Conservation (phyloP, 345 rosid species). For the Eutrema yunnanense region DNA sequence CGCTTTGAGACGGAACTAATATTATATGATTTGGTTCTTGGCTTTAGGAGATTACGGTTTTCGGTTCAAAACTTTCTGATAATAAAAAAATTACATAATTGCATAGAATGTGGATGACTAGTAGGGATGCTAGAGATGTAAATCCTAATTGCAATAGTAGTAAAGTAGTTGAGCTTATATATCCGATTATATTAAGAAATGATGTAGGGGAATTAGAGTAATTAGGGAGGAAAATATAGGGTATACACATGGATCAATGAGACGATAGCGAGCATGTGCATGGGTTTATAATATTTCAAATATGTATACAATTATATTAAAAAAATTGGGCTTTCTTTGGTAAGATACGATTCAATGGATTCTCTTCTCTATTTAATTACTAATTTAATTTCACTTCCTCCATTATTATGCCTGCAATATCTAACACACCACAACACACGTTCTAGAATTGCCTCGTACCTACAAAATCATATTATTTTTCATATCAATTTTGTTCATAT, state of each 20-base stretch:
- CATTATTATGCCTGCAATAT: slow-evolving; percentile 25
- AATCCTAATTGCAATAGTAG: slow-evolving; percentile 4
- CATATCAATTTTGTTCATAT: slow-evolving; percentile 12
- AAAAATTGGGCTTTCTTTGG: background rate
- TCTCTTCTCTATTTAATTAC: slow-evolving; percentile 3
- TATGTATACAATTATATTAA: background rate
- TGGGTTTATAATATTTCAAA: slow-evolving; percentile 9
- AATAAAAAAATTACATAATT: background rate
- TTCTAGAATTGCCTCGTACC: slow-evolving; percentile 27
- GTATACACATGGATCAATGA: slow-evolving; percentile 32
- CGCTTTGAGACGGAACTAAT: too few relatives aligned
- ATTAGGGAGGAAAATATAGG: slow-evolving; percentile 12
- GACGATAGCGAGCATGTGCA: slow-evolving; percentile 29
- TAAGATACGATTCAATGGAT: slow-evolving; percentile 27
- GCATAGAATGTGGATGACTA: slow-evolving; percentile 10
- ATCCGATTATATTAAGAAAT: slow-evolving; percentile 19
- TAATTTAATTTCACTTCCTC: background rate
- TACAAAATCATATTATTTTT: slow-evolving; percentile 17
- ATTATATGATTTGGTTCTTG: too few relatives aligned
- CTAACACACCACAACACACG: slow-evolving; percentile 29
- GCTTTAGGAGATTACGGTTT: too few relatives aligned
- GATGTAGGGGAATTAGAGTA: slow-evolving; percentile 11
- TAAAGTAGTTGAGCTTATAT: slow-evolving; percentile 25
- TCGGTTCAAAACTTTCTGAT: too few relatives aligned
- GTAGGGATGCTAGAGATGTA: slow-evolving; percentile 14